Base-by-base conservation (phyloP, 2,329 filamentous ascomycete genomes). In the Alternaria conjuncta region DNA sequence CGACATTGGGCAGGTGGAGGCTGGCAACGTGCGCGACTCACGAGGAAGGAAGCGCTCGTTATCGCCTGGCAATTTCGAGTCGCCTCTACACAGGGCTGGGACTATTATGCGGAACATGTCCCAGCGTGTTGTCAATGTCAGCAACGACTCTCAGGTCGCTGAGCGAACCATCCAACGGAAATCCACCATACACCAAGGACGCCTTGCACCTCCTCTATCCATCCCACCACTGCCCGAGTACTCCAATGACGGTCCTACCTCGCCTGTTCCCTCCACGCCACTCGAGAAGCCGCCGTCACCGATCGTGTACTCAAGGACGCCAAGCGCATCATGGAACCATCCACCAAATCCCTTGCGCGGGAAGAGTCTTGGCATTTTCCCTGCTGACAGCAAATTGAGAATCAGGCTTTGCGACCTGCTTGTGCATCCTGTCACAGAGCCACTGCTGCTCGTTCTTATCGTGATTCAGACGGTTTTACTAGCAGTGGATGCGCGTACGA, bases 81-180 rank as follows among this genome's bases (percentile, higher is more conserved):
- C 84, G 43, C 82, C 84, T 21, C 76, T 87, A 50, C 78, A 80
- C 49, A 78, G 85, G 60, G 85, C 84, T 43, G 81, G 83, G 23
- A 85, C 83, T 63, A 83, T 87, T 74, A 76, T 86, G 75, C 80
- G 84, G 67, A 89, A 89, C 70, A 97, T 99, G 89, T 98, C 96
- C 30, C 94, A 97, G 82, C 93, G 96, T 83, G 94, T 99, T 60
- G 96, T 99, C 75, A 98, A 98, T 76, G 88, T 99, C 72, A 97
- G 94, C 81, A 97, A 97, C 76, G 96, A 98, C 74, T 91, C 90
- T 5, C 93, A 97, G 71, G 83, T 92, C 20, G 85, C 94, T 15
- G 93, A 97, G 77, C 89, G 91, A 66, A 89, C 88, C 55, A 85
- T 89, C 23, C 86, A 88, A 45, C 85, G 88, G 51, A 83, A 90